Evolutionary conservation across 1,139 yeast genomes (phyloP).

Genomic region (Blastobotrys malaysiensis): DNA sequence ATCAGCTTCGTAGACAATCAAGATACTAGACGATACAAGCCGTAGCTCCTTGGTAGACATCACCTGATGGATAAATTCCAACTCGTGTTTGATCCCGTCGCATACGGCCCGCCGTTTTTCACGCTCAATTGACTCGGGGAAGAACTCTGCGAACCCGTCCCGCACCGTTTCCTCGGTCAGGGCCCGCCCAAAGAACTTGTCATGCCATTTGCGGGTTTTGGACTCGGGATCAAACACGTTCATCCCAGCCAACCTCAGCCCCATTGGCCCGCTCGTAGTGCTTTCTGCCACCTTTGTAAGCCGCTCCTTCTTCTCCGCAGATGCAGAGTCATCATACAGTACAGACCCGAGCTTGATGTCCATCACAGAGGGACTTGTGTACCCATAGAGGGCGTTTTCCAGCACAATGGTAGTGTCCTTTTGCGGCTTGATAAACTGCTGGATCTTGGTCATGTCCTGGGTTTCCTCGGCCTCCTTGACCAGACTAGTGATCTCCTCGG

Average conservation of each 20-base stretch:
- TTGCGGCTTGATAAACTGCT: slow-evolving; percentile 9
- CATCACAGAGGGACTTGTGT: slow-evolving; percentile 59
- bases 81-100: slow-evolving; percentile 48
- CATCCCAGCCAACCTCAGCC: slow-evolving; percentile 87
- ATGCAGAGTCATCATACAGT: slow-evolving; percentile 54
- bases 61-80: slow-evolving; percentile 62
- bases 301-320: slow-evolving; percentile 55
- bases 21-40: slow-evolving; percentile 66
- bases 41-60: slow-evolving; percentile 58
- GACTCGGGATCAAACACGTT: slow-evolving; percentile 42
- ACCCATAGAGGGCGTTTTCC: slow-evolving; percentile 63
- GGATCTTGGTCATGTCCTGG: slow-evolving; percentile 13
- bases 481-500: slow-evolving; percentile 6
- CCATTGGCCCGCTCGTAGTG: slow-evolving; percentile 77
- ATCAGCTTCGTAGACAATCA: slow-evolving; percentile 73
- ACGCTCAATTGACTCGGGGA: slow-evolving; percentile 30
- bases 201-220: slow-evolving; percentile 40
- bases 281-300: slow-evolving; percentile 54
- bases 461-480: slow-evolving; percentile 13
- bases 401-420: slow-evolving; percentile 47
- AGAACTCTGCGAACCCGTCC: slow-evolving; percentile 50
- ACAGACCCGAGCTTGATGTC: slow-evolving; percentile 78
- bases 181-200: slow-evolving; percentile 67
- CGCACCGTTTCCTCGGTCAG: slow-evolving; percentile 43
- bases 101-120: slow-evolving; percentile 31